Conservation (phyloP, 768 basidiomycete genomes). For the Plicaturopsis crispa region DNA sequence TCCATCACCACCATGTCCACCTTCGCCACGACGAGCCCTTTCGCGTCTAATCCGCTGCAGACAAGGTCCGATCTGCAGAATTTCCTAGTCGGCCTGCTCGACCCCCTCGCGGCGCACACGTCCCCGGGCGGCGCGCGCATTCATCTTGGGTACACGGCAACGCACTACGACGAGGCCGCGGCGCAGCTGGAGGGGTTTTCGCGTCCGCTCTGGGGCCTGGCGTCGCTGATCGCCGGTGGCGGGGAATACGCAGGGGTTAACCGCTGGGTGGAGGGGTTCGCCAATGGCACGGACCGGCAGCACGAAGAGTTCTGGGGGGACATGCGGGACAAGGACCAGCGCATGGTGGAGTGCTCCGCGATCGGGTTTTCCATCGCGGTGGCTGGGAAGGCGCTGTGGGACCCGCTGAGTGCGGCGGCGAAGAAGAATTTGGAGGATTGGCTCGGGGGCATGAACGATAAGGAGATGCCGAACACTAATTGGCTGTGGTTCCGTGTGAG, state of each 20-base stretch:
- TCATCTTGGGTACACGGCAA: conserved; percentile 60
- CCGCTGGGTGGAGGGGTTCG: conserved; percentile 61
- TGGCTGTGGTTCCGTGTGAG: conserved; percentile 77
- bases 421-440: conserved; percentile 56
- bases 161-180: conserved; percentile 66
- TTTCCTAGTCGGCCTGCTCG: conserved; percentile 53
- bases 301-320: conserved; percentile 70
- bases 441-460: conserved; percentile 73
- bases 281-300: conserved; percentile 51
- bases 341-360: conserved; percentile 79
- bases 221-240: conserved; percentile 59
- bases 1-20: conserved; percentile 19
- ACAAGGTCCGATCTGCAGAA: conserved; percentile 51
- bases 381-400: conserved; percentile 58
- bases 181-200: conserved; percentile 74
- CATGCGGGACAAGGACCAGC: conserved; percentile 68
- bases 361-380: conserved; percentile 67
- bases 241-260: conserved; percentile 48
- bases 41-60: conserved; percentile 50
- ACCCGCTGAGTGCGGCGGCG: conserved; percentile 42
- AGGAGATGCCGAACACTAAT: conserved; percentile 79
- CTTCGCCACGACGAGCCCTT: conserved; percentile 32
- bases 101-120: conserved; percentile 61
- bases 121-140: conserved; percentile 68
- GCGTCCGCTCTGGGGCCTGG: conserved; percentile 70